Base-by-base conservation (phyloP, 1,139 yeast species). In the Debaryomyces udenii region DNA sequence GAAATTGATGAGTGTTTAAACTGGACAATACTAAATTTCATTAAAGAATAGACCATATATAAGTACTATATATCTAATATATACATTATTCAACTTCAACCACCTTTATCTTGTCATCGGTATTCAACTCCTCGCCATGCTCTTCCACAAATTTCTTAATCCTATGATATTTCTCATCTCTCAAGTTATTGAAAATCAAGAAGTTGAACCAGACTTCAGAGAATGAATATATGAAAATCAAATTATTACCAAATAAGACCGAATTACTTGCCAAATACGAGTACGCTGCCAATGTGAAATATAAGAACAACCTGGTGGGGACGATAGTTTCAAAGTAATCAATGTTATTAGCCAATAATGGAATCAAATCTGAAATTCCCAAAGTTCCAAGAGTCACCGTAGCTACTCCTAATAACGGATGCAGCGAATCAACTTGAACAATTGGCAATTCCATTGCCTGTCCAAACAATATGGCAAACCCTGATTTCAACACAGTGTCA, bases 171-270 rank as follows among this genome's bases (percentile, higher is more conserved):
- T 72, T 77, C 55, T 82, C 93, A 45, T 85, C 91, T 51, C 83
- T 76, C 49, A 86, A 66, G 37, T 83, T 75, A 55, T 76, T 79
- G 59, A 72, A 84, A 36, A 83, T 74, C 51, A 84, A 65, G 47
- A 83, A 81, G 52, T 83, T 82, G 54, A 81, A 66, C 91, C 91
- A 85, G 24, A 84, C 72, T 56, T 86, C 94, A 48, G 79, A 57
- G 51, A 84, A 83, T n/a, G 80, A 61, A 56, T 77, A 84, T 2
- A 78, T 68, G 48, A 84, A 81, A 2, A 83, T 76, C 35, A 81
- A 68, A 55, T 81, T 82, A 61, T 83, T 84, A 53, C 84, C 80
- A 16, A 83, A 41, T 27, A 66, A 62, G 11, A 73, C 59, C 40
- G 71, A 68, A 6, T 20, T n/a, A 15, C 66, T 66, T 18, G 65